A percentile compares a stretch with the other conserved stretches of the same genome.
Evolutionary conservation across 148 eudicot species (phyloP).

Genomic region (Rhododendron kiyosumense): DNA sequence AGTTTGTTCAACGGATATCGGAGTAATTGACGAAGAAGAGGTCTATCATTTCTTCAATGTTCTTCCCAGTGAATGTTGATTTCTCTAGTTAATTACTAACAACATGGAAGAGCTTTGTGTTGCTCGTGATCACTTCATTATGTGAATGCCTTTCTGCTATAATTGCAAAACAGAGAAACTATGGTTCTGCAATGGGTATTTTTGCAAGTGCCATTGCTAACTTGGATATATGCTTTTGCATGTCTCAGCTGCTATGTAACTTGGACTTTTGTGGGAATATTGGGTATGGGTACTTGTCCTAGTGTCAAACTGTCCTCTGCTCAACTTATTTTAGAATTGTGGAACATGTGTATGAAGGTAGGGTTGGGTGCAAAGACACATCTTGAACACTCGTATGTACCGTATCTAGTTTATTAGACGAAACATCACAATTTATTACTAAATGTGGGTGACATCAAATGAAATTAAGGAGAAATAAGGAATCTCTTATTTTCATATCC

Average conservation of each 20-base stretch:
- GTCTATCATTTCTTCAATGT: conserved; percentile 84
- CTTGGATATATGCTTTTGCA: neutral
- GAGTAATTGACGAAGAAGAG: conserved; percentile 85
- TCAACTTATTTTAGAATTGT: neutral
- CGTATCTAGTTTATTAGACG: neutral
- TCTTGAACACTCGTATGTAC: neutral
- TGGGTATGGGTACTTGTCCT: neutral
- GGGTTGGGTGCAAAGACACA: neutral
- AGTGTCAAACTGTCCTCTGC: neutral
- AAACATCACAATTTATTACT: neutral
- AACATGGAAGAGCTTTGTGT: neutral
- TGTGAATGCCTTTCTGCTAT: neutral
- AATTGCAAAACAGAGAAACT: neutral
- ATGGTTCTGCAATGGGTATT: neutral
- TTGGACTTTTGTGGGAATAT: neutral
- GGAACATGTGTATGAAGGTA: neutral
- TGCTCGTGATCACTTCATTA: neutral
- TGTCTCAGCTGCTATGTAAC: neutral
- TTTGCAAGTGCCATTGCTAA: neutral
- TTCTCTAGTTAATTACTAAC: neutral
- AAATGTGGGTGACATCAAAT: neutral
- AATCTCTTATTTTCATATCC: neutral
- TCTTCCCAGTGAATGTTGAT: conserved; percentile 75
- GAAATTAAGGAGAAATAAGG: neutral
- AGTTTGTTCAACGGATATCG: conserved; percentile 79